Evolutionary conservation across 495 filamentous ascomycete species (phyloP), one percentile per base, ranked within the genome.

Genomic region (Aspergillus sparsus): DNA sequence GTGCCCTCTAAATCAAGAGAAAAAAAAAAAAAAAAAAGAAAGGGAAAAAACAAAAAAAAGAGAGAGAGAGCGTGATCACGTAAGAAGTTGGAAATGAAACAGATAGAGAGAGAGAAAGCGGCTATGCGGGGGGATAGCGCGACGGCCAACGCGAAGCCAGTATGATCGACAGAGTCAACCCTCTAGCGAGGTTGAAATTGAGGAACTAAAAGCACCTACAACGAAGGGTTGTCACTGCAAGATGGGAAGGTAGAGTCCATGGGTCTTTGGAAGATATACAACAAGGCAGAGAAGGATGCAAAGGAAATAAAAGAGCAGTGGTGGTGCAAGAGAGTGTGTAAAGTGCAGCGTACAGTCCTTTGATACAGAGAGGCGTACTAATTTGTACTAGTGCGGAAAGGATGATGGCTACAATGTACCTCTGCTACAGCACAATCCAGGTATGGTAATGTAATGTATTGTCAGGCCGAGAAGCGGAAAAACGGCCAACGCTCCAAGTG

Each of bases 81-180:
- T 59, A 66, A 64, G 58, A 62, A 62, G 51, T 50, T 56, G 31
- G 50, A 41, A 55, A 49, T 51, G 53, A 58, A 58, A 62, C 51
- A 49, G 37, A 58, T 55, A 54, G 34, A 18, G 44, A 50, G 58
- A 62, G 66, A 68, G 58, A 27, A 27, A 67, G 64, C 66, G 71
- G 66, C 64, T 66, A 62, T 77, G 71, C 73, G 71, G 68, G 74
- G 74, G 71, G 67, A 69, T 53, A 57, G 68, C 75, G 75, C 74
- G 71, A 74, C 66, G 63, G 62, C 64, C 64, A 69, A 74, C 74
- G 75, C 72, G 72, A 68, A 65, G 58, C 61, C 70, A 71, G 58
- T 45, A 70, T 68, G 68, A 73, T 74, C 62, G 63, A 69, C 69
- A 62, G 62, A 64, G 60, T 66, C 67, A 67, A 72, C 64, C 68